phyloP scores from a whole-genome alignment of 1,284 basidiomycete species.

The Austroboletus novae-zelandiae region DNA sequence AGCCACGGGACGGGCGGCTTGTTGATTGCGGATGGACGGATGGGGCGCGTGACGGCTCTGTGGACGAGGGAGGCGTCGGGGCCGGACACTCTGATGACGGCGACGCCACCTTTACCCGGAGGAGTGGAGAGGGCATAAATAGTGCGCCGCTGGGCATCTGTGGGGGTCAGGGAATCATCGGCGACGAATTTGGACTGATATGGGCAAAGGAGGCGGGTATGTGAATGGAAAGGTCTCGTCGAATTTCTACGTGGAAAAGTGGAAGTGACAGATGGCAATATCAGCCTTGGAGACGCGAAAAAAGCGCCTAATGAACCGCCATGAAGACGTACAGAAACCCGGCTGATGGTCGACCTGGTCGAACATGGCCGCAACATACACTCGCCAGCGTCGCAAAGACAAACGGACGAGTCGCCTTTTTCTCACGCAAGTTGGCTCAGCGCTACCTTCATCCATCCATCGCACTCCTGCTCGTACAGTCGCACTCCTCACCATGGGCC shows the following conservation, averaged over 20 bases:
- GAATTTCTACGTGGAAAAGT: constrained; percentile 29
- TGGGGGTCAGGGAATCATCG: constrained; percentile 29
- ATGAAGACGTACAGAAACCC: constrained; percentile 1
- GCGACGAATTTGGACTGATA: constrained; percentile 9
- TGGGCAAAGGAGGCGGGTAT: constrained; percentile 17
- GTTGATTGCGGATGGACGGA: constrained; percentile 29
- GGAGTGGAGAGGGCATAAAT: constrained; percentile 88
- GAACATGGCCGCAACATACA: constrained; percentile 25
- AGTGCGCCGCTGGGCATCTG: constrained; percentile 65
- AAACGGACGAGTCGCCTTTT: constrained; percentile 2
- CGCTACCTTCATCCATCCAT: neutral
- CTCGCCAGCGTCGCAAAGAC: neutral
- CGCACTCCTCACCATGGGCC: constrained; percentile 54
- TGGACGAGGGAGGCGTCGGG: constrained; percentile 64
- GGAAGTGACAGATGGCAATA: constrained; percentile 10
- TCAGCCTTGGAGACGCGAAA: constrained; percentile 7
- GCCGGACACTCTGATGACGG: constrained; percentile 80
- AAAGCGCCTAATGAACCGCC: constrained; percentile 2
- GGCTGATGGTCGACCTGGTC: constrained; percentile 3
- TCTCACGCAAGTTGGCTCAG: constrained; percentile 18
- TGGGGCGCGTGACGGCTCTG: constrained; percentile 42
- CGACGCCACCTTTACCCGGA: constrained; percentile 78
- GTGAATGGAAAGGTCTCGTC: constrained; percentile 8
- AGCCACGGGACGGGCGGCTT: constrained; percentile 54
- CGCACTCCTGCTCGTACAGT: constrained; percentile 1